A percentile compares a stretch with the other conserved stretches of the same genome.
Evolutionary conservation across 768 basidiomycete species (phyloP).

Genomic region (Pleurotus cornucopiae): DNA sequence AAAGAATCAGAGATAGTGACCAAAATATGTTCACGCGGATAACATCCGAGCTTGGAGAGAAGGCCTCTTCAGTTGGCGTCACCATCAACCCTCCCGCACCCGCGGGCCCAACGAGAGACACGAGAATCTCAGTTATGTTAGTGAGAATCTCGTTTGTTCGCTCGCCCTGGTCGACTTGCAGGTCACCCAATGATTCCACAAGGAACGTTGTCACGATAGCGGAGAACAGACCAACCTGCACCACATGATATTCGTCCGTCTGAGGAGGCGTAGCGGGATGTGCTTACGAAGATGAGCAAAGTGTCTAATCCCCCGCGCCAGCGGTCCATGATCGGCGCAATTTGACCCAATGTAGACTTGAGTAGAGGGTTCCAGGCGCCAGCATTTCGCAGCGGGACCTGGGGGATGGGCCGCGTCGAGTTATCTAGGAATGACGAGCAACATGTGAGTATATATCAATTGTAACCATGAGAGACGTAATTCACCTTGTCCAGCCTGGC

Average conservation of each 20-base stretch:
- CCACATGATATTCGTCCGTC: too few species aligned
- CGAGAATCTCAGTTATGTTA: neutral
- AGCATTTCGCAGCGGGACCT: neutral
- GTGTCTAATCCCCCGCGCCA: neutral
- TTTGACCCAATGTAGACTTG: neutral
- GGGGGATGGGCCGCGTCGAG: constrained; percentile 8
- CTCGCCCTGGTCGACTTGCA: constrained; percentile 45
- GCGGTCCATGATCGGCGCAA: neutral
- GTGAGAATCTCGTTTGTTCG: constrained; percentile 27
- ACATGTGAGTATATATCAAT: too few species aligned
- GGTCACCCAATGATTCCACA: constrained; percentile 11
- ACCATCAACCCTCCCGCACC: neutral
- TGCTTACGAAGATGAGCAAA: neutral
- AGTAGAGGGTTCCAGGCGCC: constrained; percentile 2
- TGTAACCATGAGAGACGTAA: too few species aligned
- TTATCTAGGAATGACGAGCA: neutral
- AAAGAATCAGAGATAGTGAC: constrained; percentile 16
- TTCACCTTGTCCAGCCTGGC: constrained; percentile 1
- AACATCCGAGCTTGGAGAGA: constrained; percentile 12
- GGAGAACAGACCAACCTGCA: constrained; percentile 16
- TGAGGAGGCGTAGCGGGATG: neutral
- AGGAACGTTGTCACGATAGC: constrained; percentile 16
- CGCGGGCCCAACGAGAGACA: neutral
- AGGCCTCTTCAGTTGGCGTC: neutral
- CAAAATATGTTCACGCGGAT: constrained; percentile 13